Evolutionary conservation across 176 grass and related monocot genomes (phyloP), one percentile per base, ranked within the genome.

Genomic region (Carex littledalei): DNA sequence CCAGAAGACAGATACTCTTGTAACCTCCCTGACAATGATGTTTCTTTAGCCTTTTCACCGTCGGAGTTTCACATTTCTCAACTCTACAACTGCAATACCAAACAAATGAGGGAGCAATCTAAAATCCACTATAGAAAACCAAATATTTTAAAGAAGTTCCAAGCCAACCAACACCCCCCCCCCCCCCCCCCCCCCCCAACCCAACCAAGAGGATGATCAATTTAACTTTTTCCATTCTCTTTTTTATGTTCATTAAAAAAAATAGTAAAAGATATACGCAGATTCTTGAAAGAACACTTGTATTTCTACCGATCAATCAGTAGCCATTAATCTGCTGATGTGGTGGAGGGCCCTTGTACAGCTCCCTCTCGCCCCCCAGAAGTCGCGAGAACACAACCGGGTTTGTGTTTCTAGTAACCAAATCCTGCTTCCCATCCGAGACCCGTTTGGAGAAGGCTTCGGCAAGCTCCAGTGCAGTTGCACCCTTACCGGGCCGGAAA

Each of bases 241-340:
- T 68, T 71, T 83, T 41, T 78, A 47, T 85, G 55, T 86, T 83
- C 71, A 83, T 67, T 72, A 70, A 53, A 69, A 84, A 57, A 76
- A 22, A 17, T 73, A 18, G 69, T 80, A 90, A 82, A 82, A 54
- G 58, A n/a, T 18, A 91, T 56, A 85, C 78, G 65, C 85, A 79
- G 63, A 74, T 57, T 85, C 76, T 74, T 65, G 76, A 79, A n/a
- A n/a, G n/a, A n/a, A n/a, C n/a, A n/a, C n/a, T n/a, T n/a, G n/a
- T n/a, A n/a, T n/a, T n/a, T n/a, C n/a, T n/a, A n/a, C 45, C 10
- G 81, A 83, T 43, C 13, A 17, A 90, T 98, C 87, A 98, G 64
- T 98, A 98, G 5, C 95, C 95, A 4, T 98, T 98, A 78, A 98
- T 98, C 86, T 91, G 92, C 79, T 92, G 88, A 56, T 98, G 91